phyloP scores from a whole-genome alignment of 2,329 filamentous ascomycete species.

The Coniochaeta ligniaria region DNA sequence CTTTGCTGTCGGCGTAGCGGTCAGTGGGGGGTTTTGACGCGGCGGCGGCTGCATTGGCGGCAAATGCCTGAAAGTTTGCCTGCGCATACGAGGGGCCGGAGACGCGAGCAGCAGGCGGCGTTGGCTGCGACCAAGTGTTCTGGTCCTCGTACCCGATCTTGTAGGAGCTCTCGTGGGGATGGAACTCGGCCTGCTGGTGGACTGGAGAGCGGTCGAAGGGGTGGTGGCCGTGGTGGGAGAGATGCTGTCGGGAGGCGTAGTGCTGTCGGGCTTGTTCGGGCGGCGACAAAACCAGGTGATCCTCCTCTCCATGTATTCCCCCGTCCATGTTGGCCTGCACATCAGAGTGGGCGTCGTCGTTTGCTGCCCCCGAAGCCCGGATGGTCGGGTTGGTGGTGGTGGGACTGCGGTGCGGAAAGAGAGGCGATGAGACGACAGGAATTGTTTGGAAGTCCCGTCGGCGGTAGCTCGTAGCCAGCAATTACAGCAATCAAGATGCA shows the following conservation, averaged over 20 bases:
- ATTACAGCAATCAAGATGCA: neutral
- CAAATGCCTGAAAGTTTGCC: constrained; percentile 27
- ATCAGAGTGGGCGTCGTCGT: constrained; percentile 20
- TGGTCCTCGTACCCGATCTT: neutral
- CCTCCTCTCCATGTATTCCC: constrained; percentile 36
- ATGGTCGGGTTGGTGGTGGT: constrained; percentile 3
- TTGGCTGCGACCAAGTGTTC: neutral
- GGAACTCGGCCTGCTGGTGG: constrained; percentile 17
- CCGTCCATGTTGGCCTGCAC: constrained; percentile 38
- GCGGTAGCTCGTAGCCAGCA: neutral
- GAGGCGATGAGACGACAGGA: neutral
- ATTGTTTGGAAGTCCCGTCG: neutral
- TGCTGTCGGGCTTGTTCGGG: constrained; percentile 15
- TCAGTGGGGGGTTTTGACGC: constrained; percentile 18
- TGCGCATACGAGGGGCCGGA: constrained; percentile 27
- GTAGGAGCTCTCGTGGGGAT: constrained; percentile 12
- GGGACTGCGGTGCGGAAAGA: neutral
- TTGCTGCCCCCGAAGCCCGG: neutral
- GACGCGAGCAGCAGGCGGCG: constrained; percentile 1
- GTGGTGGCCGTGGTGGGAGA: constrained; percentile 16
- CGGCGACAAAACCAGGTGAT: constrained; percentile 22
- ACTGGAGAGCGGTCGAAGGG: constrained; percentile 9
- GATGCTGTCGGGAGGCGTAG: constrained; percentile 18
- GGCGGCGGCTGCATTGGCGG: constrained; percentile 27
- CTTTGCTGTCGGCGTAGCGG: constrained; percentile 18